phyloP scores from a whole-genome alignment of 352 stramenopile species.

The Pythium aristosporum region DNA sequence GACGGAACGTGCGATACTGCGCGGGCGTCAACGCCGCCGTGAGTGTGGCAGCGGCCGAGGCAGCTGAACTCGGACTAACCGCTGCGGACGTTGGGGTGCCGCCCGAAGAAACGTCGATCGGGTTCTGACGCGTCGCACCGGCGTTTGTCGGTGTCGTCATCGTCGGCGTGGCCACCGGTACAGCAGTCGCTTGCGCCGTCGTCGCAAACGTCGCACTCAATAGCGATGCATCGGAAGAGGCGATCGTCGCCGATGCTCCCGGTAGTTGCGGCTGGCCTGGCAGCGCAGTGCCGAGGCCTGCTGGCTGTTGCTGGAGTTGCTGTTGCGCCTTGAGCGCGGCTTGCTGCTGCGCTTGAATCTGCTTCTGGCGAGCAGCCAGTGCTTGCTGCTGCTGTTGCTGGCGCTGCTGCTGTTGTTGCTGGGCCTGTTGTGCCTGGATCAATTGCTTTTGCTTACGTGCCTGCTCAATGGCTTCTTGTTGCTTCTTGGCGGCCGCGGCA shows the following conservation, averaged over 20 bases:
- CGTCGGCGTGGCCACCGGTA: conserved; percentile 9
- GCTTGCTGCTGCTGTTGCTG: conserved; percentile 25
- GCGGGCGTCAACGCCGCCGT: conserved; percentile 51
- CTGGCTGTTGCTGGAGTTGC: conserved; percentile 8
- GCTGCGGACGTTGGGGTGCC: conserved; percentile 27
- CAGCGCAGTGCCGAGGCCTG: conserved; percentile 12
- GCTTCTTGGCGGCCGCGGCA: conserved; percentile 47
- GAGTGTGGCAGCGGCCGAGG: conserved; percentile 3
- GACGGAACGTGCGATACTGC: conserved; percentile 76
- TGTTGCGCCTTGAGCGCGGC: conserved; percentile 20
- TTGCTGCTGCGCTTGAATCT: conserved; percentile 44
- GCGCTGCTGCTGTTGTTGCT: conserved; percentile 35
- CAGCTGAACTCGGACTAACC: conserved; percentile 9
- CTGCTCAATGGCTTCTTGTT: conserved; percentile 61
- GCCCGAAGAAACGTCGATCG: conserved; percentile 44
- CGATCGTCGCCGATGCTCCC: background rate
- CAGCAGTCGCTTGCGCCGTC: conserved; percentile 2
- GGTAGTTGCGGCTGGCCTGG: background rate
- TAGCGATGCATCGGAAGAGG: conserved; percentile 15
- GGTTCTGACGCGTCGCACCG: conserved; percentile 41
- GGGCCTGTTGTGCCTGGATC: conserved; percentile 39
- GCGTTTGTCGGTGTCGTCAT: conserved; percentile 24
- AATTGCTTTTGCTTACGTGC: conserved; percentile 70
- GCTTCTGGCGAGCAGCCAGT: conserved; percentile 31
- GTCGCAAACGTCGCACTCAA: conserved; percentile 11